Percentiles rank a stretch among this genome's conserved stretches.
phyloP scores from a whole-genome alignment of 345 rosid species.

The Pseudoturritis turrita region DNA sequence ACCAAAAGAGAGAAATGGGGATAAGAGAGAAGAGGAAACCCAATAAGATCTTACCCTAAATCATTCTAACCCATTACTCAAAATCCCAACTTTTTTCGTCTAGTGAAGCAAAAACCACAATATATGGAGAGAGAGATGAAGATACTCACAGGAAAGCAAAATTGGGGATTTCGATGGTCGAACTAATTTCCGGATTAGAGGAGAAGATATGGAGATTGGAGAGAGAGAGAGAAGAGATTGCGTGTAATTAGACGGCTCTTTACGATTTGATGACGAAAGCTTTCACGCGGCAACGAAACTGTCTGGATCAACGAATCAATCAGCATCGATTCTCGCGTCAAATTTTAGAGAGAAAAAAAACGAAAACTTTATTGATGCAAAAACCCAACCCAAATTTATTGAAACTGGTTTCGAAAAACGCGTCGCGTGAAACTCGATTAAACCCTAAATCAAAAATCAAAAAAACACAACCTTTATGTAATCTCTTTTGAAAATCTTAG shows the following conservation, averaged over 20 bases:
- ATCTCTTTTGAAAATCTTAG: neutral
- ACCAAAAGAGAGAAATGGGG: neutral
- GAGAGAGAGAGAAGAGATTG: slow-evolving; percentile 34
- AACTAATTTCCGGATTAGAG: slow-evolving; percentile 13
- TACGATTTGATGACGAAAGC: slow-evolving; percentile 33
- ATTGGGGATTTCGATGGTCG: slow-evolving; percentile 41
- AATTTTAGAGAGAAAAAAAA: neutral
- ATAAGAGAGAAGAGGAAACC: slow-evolving; percentile 1
- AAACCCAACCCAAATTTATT: neutral
- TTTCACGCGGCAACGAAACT: slow-evolving; percentile 30
- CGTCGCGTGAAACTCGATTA: neutral
- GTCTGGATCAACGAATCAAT: slow-evolving; percentile 30
- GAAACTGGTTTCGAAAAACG: neutral
- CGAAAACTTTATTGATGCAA: neutral
- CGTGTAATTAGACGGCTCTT: slow-evolving; percentile 39
- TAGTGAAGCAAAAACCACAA: neutral
- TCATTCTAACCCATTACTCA: slow-evolving; percentile 19
- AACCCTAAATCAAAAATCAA: neutral
- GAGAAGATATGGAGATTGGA: slow-evolving; percentile 30
- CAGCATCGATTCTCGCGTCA: slow-evolving; percentile 14
- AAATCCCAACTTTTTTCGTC: neutral
- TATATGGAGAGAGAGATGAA: neutral
- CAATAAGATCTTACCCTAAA: slow-evolving; percentile 19
- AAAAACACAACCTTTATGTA: neutral
- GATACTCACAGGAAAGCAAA: slow-evolving; percentile 39